A percentile compares a stretch with the other conserved stretches of the same genome.
phyloP scores from a whole-genome alignment of 78 protist species.

The Dictyostelium intermedium region DNA sequence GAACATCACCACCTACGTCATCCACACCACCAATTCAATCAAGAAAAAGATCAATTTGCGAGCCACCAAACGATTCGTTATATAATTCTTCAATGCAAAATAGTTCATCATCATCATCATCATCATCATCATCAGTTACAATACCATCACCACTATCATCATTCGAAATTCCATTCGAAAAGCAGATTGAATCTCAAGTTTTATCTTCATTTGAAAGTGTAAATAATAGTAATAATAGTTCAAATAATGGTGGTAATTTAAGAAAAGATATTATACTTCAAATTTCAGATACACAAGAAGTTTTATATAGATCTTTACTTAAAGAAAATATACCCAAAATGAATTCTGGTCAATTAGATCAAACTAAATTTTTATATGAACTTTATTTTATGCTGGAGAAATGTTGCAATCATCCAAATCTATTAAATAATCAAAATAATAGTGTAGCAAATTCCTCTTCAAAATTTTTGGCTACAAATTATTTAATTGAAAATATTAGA shows the following conservation, averaged over 20 bases:
- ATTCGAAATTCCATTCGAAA: background rate
- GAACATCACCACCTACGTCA: background rate
- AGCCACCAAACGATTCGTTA: background rate
- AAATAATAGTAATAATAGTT: background rate
- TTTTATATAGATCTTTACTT: background rate
- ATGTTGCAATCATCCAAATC: slow-evolving; percentile 18
- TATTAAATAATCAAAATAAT: background rate
- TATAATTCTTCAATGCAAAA: background rate
- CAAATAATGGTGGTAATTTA: too few species aligned
- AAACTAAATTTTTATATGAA: background rate
- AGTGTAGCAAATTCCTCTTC: background rate
- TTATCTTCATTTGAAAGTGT: background rate
- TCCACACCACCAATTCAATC: background rate
- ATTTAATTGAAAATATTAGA: background rate
- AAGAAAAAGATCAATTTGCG: background rate
- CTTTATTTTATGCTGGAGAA: background rate
- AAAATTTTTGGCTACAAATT: background rate
- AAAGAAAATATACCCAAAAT: slow-evolving; percentile 47
- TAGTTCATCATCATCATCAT: too few species aligned
- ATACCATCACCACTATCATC: background rate
- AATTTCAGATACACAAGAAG: slow-evolving; percentile 17
- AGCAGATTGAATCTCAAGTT: background rate
- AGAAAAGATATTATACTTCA: slow-evolving; percentile 1
- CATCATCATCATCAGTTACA: background rate
- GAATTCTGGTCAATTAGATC: slow-evolving; percentile 7